Percentiles rank a stretch among this genome's conserved stretches.
phyloP scores from a whole-genome alignment of 495 filamentous ascomycete species.

The Tuber umbilicatum region DNA sequence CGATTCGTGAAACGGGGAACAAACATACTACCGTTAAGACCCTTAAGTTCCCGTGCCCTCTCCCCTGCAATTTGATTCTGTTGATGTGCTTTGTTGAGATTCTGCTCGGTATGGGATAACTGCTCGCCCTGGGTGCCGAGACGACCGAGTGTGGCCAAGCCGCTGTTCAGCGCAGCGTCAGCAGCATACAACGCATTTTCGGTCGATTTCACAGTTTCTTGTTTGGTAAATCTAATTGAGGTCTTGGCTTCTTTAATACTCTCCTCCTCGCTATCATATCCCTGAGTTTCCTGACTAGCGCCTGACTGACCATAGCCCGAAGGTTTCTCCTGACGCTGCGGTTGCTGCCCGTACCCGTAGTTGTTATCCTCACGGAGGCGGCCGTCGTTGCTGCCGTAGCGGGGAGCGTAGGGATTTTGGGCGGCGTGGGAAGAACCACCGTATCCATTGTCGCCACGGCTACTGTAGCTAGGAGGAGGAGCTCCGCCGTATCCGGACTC shows the following conservation, averaged over 20 bases:
- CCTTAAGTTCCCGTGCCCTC: conserved; percentile 68
- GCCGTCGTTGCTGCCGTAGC: background rate
- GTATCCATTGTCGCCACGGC: background rate
- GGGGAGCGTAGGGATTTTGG: too few relatives aligned
- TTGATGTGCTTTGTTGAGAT: conserved; percentile 61
- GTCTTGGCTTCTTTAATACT: conserved; percentile 62
- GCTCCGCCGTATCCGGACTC: background rate
- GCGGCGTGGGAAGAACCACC: background rate
- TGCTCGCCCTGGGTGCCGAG: conserved; percentile 69
- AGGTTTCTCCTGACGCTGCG: conserved; percentile 14
- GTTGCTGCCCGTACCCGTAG: conserved; percentile 4
- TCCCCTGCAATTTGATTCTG: conserved; percentile 68
- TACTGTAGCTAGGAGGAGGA: background rate
- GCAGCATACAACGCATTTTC: conserved; percentile 62
- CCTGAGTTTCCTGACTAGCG: conserved; percentile 33
- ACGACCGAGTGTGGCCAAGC: conserved; percentile 59
- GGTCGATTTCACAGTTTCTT: conserved; percentile 64
- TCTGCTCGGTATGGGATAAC: conserved; percentile 69
- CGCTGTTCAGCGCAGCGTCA: conserved; percentile 65
- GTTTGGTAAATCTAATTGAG: conserved; percentile 68
- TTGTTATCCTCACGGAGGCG: too few relatives aligned
- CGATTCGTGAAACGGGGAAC: conserved; percentile 55
- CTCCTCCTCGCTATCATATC: conserved; percentile 50
- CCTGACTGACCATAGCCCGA: conserved; percentile 33
- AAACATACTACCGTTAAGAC: conserved; percentile 75